A percentile compares a stretch with the other conserved stretches of the same genome.
phyloP scores from a whole-genome alignment of 306 rosid genomes.

The Purshia tridentata region DNA sequence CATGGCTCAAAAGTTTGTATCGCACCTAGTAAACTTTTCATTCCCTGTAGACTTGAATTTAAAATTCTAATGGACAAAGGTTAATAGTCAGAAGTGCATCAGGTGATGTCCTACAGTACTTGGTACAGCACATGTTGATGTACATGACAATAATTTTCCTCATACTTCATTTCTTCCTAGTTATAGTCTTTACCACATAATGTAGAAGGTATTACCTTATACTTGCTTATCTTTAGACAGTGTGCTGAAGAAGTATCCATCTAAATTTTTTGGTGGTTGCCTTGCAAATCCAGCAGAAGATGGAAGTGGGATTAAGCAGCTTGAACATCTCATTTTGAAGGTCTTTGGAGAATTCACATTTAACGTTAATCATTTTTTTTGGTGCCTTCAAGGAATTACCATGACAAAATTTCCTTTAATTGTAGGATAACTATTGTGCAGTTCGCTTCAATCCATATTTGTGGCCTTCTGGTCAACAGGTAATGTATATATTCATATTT shows the following conservation, averaged over 20 bases:
- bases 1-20: constrained; percentile 8
- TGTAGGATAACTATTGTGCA: constrained; percentile 73
- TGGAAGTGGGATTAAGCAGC: constrained; percentile 71
- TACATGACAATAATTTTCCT: background rate
- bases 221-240: constrained; percentile 41
- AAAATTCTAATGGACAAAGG: background rate
- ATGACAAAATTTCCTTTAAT: constrained; percentile 28
- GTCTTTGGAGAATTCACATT: constrained; percentile 32
- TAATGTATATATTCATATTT: constrained; percentile 2
- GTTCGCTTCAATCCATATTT: constrained; percentile 88
- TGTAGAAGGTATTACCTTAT: background rate
- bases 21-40: background rate
- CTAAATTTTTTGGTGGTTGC: constrained; percentile 88
- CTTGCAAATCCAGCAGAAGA: constrained; percentile 89
- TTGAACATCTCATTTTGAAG: constrained; percentile 69
- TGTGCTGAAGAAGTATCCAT: constrained; percentile 69
- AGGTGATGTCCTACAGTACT: background rate
- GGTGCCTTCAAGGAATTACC: constrained; percentile 5
- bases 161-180: background rate
- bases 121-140: background rate
- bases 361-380: background rate
- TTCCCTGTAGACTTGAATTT: background rate
- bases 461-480: constrained; percentile 89
- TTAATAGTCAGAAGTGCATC: background rate
- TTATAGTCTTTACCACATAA: background rate